These are phyloP conservation scores for Lactarius quietus DNA, from an alignment of 768 basidiomycete species.

Conservation along the genomic window DNA sequence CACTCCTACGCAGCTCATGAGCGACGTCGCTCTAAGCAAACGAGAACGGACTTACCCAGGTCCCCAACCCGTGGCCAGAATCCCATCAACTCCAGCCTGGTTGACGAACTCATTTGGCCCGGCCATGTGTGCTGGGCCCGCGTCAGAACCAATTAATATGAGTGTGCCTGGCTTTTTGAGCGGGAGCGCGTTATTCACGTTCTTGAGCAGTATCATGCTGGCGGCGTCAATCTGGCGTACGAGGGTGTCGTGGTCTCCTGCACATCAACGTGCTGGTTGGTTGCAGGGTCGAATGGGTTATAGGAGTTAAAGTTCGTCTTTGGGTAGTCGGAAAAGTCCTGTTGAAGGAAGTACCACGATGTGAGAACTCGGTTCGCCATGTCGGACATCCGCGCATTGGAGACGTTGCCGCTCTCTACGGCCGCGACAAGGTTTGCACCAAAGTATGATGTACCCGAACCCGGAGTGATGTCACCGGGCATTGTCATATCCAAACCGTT, in stretches of 20 bases:
- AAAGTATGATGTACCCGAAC: constrained; percentile 50
- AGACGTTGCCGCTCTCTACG: constrained; percentile 73
- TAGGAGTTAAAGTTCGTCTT: constrained; percentile 66
- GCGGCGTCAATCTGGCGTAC: constrained; percentile 75
- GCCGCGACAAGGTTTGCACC: constrained; percentile 62
- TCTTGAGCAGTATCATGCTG: constrained; percentile 75
- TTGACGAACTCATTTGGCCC: constrained; percentile 51
- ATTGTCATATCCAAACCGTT: constrained; percentile 64
- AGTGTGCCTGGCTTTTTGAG: constrained; percentile 56
- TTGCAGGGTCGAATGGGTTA: constrained; percentile 46
- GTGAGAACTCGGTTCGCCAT: constrained; percentile 82
- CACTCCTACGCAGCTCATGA: constrained; percentile 43
- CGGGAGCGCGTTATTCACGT: constrained; percentile 53
- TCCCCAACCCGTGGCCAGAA: constrained; percentile 92
- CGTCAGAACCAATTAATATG: constrained; percentile 56
- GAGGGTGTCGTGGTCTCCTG: constrained; percentile 63
- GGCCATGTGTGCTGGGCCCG: constrained; percentile 38
- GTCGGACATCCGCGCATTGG: constrained; percentile 62
- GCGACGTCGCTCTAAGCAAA: constrained; percentile 8
- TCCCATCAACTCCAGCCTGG: constrained; percentile 46
- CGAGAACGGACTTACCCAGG: constrained; percentile 52
- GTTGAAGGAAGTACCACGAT: constrained; percentile 61
- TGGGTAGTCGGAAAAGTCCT: constrained; percentile 63
- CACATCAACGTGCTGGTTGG: constrained; percentile 63
- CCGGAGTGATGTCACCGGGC: constrained; percentile 54